Conservation (phyloP, 2,329 filamentous ascomycete species). For the Aspergillus ibericus region DNA sequence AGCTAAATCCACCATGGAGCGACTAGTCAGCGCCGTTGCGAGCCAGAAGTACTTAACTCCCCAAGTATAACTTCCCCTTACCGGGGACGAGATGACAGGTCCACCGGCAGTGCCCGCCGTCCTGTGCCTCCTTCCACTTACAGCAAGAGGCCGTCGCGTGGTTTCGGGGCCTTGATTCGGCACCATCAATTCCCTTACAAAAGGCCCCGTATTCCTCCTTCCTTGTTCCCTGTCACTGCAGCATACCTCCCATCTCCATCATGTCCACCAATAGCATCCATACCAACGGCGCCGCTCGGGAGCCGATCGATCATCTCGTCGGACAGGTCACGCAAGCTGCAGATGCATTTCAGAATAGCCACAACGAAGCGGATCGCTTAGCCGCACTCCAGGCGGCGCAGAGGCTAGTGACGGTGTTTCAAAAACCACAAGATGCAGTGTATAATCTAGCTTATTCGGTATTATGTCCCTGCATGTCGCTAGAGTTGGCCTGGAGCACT, state of each 20-base stretch:
- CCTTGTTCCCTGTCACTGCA: neutral
- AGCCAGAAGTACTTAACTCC: neutral
- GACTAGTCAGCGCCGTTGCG: neutral
- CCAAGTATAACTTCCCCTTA: no score
- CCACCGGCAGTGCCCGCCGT: neutral
- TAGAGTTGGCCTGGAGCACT: neutral
- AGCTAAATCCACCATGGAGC: neutral
- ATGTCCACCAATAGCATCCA: neutral
- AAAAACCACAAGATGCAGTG: constrained; percentile 10
- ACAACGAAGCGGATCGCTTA: constrained; percentile 5
- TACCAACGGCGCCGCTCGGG: neutral
- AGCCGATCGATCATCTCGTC: constrained; percentile 1
- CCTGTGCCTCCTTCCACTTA: neutral
- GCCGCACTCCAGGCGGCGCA: constrained; percentile 11
- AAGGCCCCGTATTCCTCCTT: neutral
- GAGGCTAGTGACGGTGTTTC: constrained; percentile 5
- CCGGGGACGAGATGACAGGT: neutral
- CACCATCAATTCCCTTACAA: neutral
- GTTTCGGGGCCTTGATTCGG: neutral
- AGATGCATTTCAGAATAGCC: neutral
- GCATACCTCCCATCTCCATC: neutral
- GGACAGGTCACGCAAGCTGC: neutral
- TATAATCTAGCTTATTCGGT: constrained; percentile 15
- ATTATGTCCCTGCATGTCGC: neutral
- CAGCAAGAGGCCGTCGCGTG: neutral